Evolutionary conservation across 345 rosid genomes (phyloP).

Genomic region (Murraya koenigii): DNA sequence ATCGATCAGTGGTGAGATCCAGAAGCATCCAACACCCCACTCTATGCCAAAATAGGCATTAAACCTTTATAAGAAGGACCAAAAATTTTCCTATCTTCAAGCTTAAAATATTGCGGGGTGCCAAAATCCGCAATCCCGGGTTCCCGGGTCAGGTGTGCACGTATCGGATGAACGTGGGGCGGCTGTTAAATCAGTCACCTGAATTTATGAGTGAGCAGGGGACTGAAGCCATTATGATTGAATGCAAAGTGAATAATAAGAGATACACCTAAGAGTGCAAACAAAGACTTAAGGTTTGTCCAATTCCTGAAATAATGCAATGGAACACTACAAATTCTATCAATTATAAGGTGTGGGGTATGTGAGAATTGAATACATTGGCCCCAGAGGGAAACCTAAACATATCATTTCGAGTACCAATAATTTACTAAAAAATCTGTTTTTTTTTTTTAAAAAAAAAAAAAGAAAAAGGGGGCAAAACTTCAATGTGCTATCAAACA

Average conservation of each 20-base stretch:
- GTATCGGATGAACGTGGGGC: background rate
- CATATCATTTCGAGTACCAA: background rate
- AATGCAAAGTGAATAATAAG: background rate
- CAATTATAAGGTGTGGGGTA: conserved; percentile 20
- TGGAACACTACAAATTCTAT: background rate
- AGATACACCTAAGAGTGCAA: background rate
- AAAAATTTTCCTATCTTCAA: background rate
- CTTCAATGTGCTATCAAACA: background rate
- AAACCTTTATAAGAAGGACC: background rate
- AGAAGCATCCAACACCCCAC: conserved; percentile 2
- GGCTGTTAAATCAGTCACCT: background rate
- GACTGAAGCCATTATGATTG: background rate
- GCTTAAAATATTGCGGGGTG: background rate
- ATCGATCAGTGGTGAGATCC: background rate
- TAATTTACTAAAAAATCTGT: background rate
- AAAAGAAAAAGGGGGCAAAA: background rate
- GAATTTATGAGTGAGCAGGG: background rate
- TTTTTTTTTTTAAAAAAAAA: background rate
- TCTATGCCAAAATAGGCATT: background rate
- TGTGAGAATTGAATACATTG: background rate
- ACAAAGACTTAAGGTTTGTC: conserved; percentile 3
- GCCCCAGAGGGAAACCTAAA: background rate
- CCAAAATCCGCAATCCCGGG: background rate
- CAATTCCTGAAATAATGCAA: conserved; percentile 2
- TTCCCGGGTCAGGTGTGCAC: background rate